A percentile compares a stretch with the other conserved stretches of the same genome.
Evolutionary conservation across 2,329 filamentous ascomycete genomes (phyloP).

Genomic region (Immersiporthe knoxdaviesiana): DNA sequence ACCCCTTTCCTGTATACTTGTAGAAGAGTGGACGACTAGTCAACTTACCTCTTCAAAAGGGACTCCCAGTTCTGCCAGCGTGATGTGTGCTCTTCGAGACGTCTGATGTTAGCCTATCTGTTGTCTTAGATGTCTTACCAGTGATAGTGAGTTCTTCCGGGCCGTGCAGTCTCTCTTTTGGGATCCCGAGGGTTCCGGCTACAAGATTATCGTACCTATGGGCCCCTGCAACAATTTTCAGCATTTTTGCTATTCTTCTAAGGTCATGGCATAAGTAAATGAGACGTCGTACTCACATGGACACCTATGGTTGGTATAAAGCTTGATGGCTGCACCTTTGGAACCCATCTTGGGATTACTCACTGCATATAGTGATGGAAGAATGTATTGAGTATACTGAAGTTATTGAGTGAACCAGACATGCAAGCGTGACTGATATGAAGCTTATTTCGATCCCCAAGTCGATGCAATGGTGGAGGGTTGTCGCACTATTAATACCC

Average conservation of each 20-base stretch:
- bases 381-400: background rate
- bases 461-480: background rate
- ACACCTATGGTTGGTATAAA: conserved; percentile 73
- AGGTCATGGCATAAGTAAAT: background rate
- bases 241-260: background rate
- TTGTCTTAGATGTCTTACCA: too few relatives aligned
- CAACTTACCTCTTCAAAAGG: conserved; percentile 60
- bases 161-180: conserved; percentile 45
- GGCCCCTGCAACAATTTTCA: background rate
- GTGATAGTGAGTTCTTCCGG: background rate
- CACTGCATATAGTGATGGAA: background rate
- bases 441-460: background rate
- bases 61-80: conserved; percentile 66
- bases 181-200: conserved; percentile 49
- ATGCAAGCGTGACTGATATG: too few relatives aligned
- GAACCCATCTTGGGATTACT: conserved; percentile 35
- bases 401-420: background rate
- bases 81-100: conserved; percentile 66
- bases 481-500: background rate
- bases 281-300: conserved; percentile 52
- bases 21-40: background rate
- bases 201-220: conserved; percentile 4
- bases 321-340: conserved; percentile 55
- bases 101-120: background rate
- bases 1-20: too few relatives aligned